Evolutionary conservation across 2,329 filamentous ascomycete species (phyloP), one percentile per base, ranked within the genome.

Genomic region (Neofusicoccum laricinum): DNA sequence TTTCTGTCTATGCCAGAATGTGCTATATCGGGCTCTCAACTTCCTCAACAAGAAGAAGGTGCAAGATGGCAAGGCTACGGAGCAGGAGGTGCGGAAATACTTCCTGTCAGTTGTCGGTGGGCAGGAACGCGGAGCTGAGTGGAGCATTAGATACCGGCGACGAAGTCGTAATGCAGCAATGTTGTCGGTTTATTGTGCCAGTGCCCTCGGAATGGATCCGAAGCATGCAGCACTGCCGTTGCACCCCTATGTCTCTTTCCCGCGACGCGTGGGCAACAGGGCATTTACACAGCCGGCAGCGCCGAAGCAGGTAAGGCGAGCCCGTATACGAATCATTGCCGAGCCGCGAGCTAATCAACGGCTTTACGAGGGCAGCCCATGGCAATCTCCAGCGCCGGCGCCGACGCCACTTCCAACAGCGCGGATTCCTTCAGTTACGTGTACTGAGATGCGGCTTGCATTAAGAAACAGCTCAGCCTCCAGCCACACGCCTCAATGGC

Each of bases 21-120:
- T 55, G 1, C 61, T 68, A 49, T 69, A 69, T 46, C 46, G 65
- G 14, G 12, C 65, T 5, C 43, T 67, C 32, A 68, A 69, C 15
- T 2, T 45, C 11, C 12, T 15, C 25, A 59, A 46, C 55, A 59
- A 21, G 41, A 46, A 46, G 40, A 59, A 46, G 25, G 17, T 59
- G 2, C 17, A 59, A 12, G 25, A 25, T 2, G 55, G 55, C 15
- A 45, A 34, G 5, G 30, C 40, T 21, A 21, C 17, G 12, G 55
- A 38, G 41, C 10, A 45, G 8, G 41, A 59, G 12, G 55, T 46
- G 21, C 55, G 55, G 25, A 46, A 59, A 7, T 59, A 59, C n/a
- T 21, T 59, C n/a, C 14, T 59, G 55, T 59, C 12, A 46, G 41
- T 36, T n/a, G 0, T 14, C 15, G 36, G 6, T 15, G 41, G 7